Evolutionary conservation across 2,329 filamentous ascomycete species (phyloP).

Genomic region (Chalara sp.): DNA sequence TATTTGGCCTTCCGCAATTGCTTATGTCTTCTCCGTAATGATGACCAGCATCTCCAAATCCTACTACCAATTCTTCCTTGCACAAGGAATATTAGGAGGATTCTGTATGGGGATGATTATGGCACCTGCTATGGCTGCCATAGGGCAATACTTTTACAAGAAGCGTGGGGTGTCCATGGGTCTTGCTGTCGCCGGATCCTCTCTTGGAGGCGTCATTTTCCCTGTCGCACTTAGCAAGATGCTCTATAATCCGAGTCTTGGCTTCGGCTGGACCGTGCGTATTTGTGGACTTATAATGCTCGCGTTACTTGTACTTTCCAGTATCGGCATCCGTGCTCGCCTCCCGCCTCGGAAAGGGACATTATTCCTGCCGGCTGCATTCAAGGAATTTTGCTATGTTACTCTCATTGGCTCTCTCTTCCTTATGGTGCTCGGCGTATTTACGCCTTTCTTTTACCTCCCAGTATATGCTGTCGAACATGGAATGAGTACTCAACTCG

Average conservation of each 20-base stretch:
- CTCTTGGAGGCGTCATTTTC: constrained; percentile 47
- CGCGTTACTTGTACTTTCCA: constrained; percentile 38
- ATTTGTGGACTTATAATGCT: constrained; percentile 15
- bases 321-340: constrained; percentile 41
- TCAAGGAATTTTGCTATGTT: constrained; percentile 37
- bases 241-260: constrained; percentile 28
- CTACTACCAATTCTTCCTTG: constrained; percentile 30
- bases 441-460: constrained; percentile 24
- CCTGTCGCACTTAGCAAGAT: constrained; percentile 52
- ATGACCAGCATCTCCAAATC: constrained; percentile 29
- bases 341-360: constrained; percentile 33
- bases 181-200: constrained; percentile 39
- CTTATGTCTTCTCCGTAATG: constrained; percentile 21
- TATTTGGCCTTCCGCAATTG: constrained; percentile 12
- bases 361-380: constrained; percentile 42
- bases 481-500: constrained; percentile 17
- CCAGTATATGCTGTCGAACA: constrained; percentile 22
- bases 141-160: constrained; percentile 44
- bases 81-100: constrained; percentile 26
- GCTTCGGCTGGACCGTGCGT: constrained; percentile 26
- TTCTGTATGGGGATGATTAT: constrained; percentile 32
- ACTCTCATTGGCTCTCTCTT: constrained; percentile 34
- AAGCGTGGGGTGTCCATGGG: constrained; percentile 41
- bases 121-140: constrained; percentile 25
- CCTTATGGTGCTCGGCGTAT: constrained; percentile 23